phyloP scores from a whole-genome alignment of 768 basidiomycete species.

The Brasilioporus rufonigricans region DNA sequence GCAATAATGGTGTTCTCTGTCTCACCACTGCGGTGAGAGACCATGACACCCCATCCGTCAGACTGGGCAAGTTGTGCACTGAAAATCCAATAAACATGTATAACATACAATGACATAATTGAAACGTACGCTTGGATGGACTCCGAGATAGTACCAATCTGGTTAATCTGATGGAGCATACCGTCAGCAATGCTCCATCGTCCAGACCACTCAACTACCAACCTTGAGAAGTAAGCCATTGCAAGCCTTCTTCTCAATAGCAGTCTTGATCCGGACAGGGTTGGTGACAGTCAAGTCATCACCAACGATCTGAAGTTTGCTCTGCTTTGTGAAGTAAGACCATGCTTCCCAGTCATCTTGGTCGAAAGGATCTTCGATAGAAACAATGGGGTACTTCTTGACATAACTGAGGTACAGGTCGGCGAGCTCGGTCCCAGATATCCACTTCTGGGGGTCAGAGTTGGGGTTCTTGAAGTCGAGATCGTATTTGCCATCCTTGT shows the following conservation, averaged over 20 bases:
- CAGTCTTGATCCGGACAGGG: slow-evolving; percentile 94
- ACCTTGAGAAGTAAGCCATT: slow-evolving; percentile 96
- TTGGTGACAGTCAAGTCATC: slow-evolving; percentile 99
- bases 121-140: slow-evolving; percentile 92
- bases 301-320: slow-evolving; percentile 87
- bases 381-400: slow-evolving; percentile 94
- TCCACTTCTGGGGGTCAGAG: slow-evolving; percentile 96
- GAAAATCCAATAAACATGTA: slow-evolving; percentile 5
- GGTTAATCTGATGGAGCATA: slow-evolving; percentile 66
- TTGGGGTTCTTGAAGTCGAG: slow-evolving; percentile 99
- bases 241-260: slow-evolving; percentile 99
- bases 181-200: not conserved
- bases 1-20: slow-evolving; percentile 97
- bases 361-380: slow-evolving; percentile 98
- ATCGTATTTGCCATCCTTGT: slow-evolving; percentile 99
- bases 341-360: slow-evolving; percentile 99
- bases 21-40: slow-evolving; percentile 98
- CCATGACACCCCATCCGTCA: slow-evolving; percentile 99
- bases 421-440: slow-evolving; percentile 88
- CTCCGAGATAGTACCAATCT: slow-evolving; percentile 98
- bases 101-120: not conserved
- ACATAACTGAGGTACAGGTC: slow-evolving; percentile 84
- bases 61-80: slow-evolving; percentile 95
- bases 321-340: slow-evolving; percentile 81
- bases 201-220: not conserved